Percentiles rank a stretch among this genome's conserved stretches.
Evolutionary conservation across 352 stramenopile species (phyloP).

Genomic region (Phytophthora pisi): DNA sequence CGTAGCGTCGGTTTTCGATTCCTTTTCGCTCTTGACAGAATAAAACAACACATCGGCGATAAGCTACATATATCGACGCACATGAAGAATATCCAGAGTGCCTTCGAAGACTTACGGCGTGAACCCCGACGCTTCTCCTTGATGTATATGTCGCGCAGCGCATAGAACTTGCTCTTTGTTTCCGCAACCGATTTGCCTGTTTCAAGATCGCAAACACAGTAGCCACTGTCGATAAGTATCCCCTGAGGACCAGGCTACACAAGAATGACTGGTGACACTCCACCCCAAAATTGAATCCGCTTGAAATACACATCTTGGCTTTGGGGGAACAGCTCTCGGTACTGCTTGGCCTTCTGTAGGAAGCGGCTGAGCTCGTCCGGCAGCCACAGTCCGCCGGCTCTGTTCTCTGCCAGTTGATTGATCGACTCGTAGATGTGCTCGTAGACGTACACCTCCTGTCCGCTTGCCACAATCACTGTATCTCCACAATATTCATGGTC

Average conservation of each 20-base stretch:
- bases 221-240: neutral
- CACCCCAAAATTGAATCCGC: slow-evolving; percentile 70
- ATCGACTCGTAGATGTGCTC: slow-evolving; percentile 81
- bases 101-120: slow-evolving; percentile 20
- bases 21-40: slow-evolving; percentile 22
- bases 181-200: slow-evolving; percentile 67
- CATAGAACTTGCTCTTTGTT: slow-evolving; percentile 75
- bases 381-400: slow-evolving; percentile 61
- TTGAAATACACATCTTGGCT: slow-evolving; percentile 67
- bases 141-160: slow-evolving; percentile 69
- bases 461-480: slow-evolving; percentile 39
- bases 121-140: slow-evolving; percentile 38
- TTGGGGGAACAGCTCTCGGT: slow-evolving; percentile 45
- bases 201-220: neutral
- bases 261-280: neutral
- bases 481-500: neutral
- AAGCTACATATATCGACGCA: neutral
- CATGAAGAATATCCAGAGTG: neutral
- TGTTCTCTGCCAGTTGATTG: slow-evolving; percentile 60
- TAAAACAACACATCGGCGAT: slow-evolving; percentile 6
- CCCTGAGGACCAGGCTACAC: neutral
- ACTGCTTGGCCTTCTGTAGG: slow-evolving; percentile 65
- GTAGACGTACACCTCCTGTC: slow-evolving; percentile 53
- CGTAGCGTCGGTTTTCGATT: slow-evolving; percentile 39
- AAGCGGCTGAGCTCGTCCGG: slow-evolving; percentile 70